These are phyloP conservation scores for Vigna trinervia DNA, from an alignment of 306 rosid species.

Conservation along the genomic window DNA sequence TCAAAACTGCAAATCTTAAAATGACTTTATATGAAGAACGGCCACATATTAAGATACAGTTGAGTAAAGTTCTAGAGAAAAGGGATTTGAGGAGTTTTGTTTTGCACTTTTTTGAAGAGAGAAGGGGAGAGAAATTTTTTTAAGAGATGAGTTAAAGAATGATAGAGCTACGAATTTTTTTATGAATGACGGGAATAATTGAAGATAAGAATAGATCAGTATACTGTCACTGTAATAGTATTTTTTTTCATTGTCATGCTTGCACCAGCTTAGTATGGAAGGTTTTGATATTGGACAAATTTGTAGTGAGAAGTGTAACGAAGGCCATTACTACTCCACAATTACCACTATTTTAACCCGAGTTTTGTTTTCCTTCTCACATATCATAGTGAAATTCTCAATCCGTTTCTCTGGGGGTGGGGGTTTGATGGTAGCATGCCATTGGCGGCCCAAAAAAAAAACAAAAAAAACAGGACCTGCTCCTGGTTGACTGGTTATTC, in stretches of 20 bases:
- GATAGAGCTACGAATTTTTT: background rate
- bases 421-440: background rate
- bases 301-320: background rate
- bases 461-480: background rate
- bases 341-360: background rate
- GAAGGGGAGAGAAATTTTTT: background rate
- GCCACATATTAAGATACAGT: background rate
- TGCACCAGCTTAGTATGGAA: background rate
- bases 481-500: slow-evolving; percentile 8
- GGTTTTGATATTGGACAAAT: background rate
- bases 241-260: background rate
- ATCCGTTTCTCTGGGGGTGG: background rate
- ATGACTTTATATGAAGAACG: background rate
- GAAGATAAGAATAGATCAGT: background rate
- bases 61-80: background rate
- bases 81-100: background rate
- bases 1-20: background rate
- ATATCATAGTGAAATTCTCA: background rate
- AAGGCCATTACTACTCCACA: background rate
- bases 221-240: background rate
- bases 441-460: background rate
- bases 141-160: background rate
- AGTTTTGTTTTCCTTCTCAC: background rate
- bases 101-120: too few relatives aligned
- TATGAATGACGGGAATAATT: background rate